phyloP scores from a whole-genome alignment of 495 filamentous ascomycete genomes.

The Daldinia concentrica region DNA sequence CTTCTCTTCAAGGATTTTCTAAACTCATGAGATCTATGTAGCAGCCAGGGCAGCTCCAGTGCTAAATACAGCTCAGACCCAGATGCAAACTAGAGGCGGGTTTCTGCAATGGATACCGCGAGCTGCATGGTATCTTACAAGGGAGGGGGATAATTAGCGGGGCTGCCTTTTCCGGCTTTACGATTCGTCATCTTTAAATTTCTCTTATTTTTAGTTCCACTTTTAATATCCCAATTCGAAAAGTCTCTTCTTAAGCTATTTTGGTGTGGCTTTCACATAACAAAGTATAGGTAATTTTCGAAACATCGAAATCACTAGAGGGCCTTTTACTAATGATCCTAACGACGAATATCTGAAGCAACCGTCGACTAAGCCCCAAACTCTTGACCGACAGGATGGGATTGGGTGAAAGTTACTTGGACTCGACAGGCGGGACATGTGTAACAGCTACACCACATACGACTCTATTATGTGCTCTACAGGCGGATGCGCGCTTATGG shows the following conservation, averaged over 20 bases:
- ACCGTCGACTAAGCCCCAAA: conserved; percentile 13
- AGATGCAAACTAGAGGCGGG: conserved; percentile 17
- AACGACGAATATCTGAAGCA: conserved; percentile 17
- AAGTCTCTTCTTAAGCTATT: background rate
- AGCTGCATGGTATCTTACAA: conserved; percentile 32
- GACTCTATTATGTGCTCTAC: conserved; percentile 29
- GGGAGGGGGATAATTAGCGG: conserved; percentile 18
- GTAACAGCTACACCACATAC: conserved; percentile 40
- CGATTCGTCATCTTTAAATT: conserved; percentile 32
- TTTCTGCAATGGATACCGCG: conserved; percentile 28
- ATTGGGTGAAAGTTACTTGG: conserved; percentile 29
- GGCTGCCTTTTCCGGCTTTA: conserved; percentile 14
- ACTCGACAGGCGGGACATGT: conserved; percentile 34
- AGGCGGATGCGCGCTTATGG: conserved; percentile 42
- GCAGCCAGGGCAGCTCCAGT: conserved; percentile 12
- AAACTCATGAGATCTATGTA: conserved; percentile 1
- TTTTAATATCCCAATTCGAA: conserved; percentile 18
- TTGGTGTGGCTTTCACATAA: conserved; percentile 26
- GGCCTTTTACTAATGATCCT: conserved; percentile 12
- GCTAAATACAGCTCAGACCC: conserved; percentile 41
- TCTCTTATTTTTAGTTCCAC: conserved; percentile 16
- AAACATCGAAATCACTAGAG: conserved; percentile 22
- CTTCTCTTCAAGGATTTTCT: conserved; percentile 19
- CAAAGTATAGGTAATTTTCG: conserved; percentile 1
- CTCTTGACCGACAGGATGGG: conserved; percentile 20